Base-by-base conservation (phyloP, 805 yeast species). In the Phaffomyces antillensis region DNA sequence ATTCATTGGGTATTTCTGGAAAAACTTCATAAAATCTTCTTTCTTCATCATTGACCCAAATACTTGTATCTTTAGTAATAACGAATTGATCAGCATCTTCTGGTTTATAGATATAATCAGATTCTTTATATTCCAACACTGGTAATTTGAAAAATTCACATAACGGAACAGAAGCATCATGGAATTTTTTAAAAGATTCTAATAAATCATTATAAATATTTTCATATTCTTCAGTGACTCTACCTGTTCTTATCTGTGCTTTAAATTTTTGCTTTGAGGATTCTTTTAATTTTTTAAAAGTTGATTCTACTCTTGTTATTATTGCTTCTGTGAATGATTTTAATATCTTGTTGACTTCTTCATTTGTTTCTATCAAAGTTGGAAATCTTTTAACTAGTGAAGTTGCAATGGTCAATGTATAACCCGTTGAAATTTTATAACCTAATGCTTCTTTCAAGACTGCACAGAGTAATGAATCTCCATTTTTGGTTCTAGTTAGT, bases 31-130 rank as follows among this genome's bases (percentile, higher is more conserved):
- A 85, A 57, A 87, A 89, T 48, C 67, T 70, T 48, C 73, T 72
- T n/a, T 76, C 79, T 28, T 79, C 82, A 16, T 77, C 77, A 45
- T 73, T 79, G 35, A 77, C 85, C 95, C 95, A 87, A 2, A 73
- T 51, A 24, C 52, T 49, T 6, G 52, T 46, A 34, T 60, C 61
- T n/a, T 61, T 54, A 5, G 66, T 59, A 28, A 60, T 56, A 13
- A 55, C 55, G 2, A 57, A 44, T 3, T 56, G 59, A 18, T 55
- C 60, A 7, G 56, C 53, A 13, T 52, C 55, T 5, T 52, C 39
- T 9, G 58, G 52, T 4, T 53, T 58, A 1, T 52, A 60, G 2
- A 56, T 65, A 3, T 48, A 53, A 4, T 50, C 60, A 3, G 52
- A 61, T 28, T 15, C 39, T 7, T 62, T 61, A 2, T 70, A 48